These are phyloP conservation scores for Camellia oleifera DNA, from an alignment of 179 eudicot genomes.

Conservation along the genomic window DNA sequence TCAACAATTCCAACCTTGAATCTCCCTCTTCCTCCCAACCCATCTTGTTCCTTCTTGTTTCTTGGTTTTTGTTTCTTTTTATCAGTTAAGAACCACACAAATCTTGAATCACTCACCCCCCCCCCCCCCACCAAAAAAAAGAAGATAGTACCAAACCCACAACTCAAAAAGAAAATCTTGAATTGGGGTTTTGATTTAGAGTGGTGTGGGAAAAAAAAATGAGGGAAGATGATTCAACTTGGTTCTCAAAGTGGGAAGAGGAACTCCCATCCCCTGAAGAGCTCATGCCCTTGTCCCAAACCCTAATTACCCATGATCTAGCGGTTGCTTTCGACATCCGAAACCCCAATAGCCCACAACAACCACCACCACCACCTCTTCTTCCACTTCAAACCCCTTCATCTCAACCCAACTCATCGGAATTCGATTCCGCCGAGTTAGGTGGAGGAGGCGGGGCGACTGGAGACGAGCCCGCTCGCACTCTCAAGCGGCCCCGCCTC, in stretches of 20 bases:
- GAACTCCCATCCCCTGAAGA: conserved; percentile 84
- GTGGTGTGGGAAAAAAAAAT: conserved; percentile 18
- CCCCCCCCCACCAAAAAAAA: too few relatives aligned
- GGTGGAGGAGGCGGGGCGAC: conserved; percentile 45
- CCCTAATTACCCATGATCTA: conserved; percentile 88
- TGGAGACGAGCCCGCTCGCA: conserved; percentile 47
- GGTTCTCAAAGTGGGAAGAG: conserved; percentile 91
- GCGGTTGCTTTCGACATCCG: conserved; percentile 79
- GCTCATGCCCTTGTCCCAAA: conserved; percentile 70
- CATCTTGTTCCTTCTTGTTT: background rate
- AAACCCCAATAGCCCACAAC: conserved; percentile 19
- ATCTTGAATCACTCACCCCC: background rate
- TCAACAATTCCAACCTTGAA: background rate
- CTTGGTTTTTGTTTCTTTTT: too few relatives aligned
- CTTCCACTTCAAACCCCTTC: background rate
- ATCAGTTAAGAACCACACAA: too few relatives aligned
- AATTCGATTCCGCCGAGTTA: conserved; percentile 45
- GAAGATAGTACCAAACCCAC: background rate
- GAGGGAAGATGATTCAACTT: conserved; percentile 84
- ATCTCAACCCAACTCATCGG: conserved; percentile 25
- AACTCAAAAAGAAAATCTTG: background rate
- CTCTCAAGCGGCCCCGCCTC: conserved; percentile 58
- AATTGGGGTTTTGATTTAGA: background rate
- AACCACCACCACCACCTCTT: conserved; percentile 16
- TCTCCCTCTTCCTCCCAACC: background rate